A percentile compares a stretch with the other conserved stretches of the same genome.
These are phyloP conservation scores for Quercus tomentella DNA, from an alignment of 331 rosid species.

Conservation along the genomic window DNA sequence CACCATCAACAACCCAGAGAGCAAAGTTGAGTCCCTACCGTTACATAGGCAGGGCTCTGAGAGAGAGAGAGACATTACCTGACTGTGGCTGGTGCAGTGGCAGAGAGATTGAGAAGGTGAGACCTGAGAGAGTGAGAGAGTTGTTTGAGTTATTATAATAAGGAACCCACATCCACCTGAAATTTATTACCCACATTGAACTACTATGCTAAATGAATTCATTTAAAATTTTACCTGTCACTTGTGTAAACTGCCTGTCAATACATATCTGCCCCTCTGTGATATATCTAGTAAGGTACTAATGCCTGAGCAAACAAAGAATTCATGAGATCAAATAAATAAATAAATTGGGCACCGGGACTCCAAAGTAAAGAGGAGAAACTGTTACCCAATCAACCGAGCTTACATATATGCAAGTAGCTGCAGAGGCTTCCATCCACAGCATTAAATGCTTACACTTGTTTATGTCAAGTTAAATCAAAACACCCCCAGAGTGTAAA, in stretches of 20 bases:
- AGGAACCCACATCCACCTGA: not conserved
- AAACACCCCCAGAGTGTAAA: not conserved
- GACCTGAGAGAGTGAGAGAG: too few relatives aligned
- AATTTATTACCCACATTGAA: not conserved
- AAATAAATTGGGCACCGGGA: not conserved
- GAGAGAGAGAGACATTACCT: too few relatives aligned
- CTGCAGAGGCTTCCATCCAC: not conserved
- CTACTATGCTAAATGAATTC: not conserved
- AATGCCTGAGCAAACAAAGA: slow-evolving; percentile 49
- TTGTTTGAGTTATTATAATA: too few relatives aligned
- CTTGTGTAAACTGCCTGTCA: slow-evolving; percentile 77
- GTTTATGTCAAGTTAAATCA: not conserved
- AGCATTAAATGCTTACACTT: not conserved
- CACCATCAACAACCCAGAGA: too few relatives aligned
- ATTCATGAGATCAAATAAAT: not conserved
- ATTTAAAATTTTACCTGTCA: slow-evolving; percentile 60
- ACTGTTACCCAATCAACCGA: not conserved
- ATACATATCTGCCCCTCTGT: slow-evolving; percentile 97
- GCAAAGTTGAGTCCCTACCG: too few relatives aligned
- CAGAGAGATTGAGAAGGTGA: too few relatives aligned
- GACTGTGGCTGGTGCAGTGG: too few relatives aligned
- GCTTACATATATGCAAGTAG: not conserved
- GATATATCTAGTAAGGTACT: slow-evolving; percentile 95
- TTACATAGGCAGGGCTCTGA: too few relatives aligned
- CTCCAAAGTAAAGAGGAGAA: not conserved